Conservation (phyloP, 2,329 filamentous ascomycete species). For the Ascochyta pisi region DNA sequence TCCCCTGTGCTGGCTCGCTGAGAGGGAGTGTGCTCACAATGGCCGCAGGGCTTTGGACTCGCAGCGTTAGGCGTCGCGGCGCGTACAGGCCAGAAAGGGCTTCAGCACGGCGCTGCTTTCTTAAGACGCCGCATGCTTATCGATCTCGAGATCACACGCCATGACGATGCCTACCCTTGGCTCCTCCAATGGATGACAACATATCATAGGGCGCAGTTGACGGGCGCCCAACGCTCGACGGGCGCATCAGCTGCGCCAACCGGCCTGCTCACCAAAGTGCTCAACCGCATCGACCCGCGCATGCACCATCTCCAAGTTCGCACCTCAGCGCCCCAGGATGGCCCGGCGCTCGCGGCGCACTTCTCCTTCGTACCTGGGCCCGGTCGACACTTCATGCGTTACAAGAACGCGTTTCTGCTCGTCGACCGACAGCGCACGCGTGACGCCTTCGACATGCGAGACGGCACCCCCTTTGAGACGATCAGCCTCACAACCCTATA, state of each 20-base stretch:
- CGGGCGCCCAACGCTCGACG: conserved; percentile 39
- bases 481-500: conserved; percentile 92
- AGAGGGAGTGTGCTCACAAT: conserved; percentile 40
- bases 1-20: conserved; percentile 54
- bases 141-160: conserved; percentile 93
- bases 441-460: conserved; percentile 73
- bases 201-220: conserved; percentile 71
- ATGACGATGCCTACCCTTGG: conserved; percentile 93
- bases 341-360: conserved; percentile 75
- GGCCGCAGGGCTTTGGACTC: conserved; percentile 77
- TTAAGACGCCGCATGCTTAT: conserved; percentile 87
- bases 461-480: conserved; percentile 91
- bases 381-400: conserved; percentile 85
- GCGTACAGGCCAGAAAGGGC: conserved; percentile 79
- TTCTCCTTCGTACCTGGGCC: conserved; percentile 92
- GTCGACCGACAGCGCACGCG: conserved; percentile 90
- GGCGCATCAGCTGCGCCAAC: conserved; percentile 25
- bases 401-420: conserved; percentile 84
- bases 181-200: conserved; percentile 92
- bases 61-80: conserved; percentile 84
- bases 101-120: conserved; percentile 74
- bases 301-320: conserved; percentile 71
- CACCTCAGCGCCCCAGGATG: conserved; percentile 68
- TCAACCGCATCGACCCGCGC: conserved; percentile 64
- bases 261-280: conserved; percentile 59